Conservation (phyloP, 2,329 filamentous ascomycete species). For the Metarhizium humberi region DNA sequence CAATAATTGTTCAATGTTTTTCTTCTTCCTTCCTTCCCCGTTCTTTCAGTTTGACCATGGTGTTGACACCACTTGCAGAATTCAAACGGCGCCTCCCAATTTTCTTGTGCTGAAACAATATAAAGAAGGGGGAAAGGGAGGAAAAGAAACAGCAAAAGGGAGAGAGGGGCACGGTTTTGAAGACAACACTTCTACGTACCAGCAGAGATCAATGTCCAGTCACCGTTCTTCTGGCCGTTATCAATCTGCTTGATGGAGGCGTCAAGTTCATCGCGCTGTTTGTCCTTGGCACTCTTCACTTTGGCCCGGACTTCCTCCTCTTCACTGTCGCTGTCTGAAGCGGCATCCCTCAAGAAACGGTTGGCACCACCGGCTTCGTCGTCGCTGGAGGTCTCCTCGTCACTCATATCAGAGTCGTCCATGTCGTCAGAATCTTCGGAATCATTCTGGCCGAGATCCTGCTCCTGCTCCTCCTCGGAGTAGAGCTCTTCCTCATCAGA, state of each 20-base stretch:
- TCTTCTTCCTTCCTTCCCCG: not conserved
- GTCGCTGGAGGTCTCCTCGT: constrained; percentile 49
- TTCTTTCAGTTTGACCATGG: too few relatives aligned
- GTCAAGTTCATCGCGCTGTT: constrained; percentile 90
- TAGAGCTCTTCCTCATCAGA: constrained; percentile 96
- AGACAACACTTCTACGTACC: constrained; percentile 45
- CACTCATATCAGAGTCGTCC: constrained; percentile 42
- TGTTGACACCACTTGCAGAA: not conserved
- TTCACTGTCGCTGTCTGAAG: constrained; percentile 71
- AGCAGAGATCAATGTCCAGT: constrained; percentile 87
- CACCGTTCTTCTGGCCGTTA: constrained; percentile 94
- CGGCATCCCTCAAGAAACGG: constrained; percentile 71
- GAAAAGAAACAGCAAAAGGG: too few relatives aligned
- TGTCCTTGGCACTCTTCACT: constrained; percentile 97
- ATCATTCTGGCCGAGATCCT: constrained; percentile 25
- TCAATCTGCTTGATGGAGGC: constrained; percentile 83
- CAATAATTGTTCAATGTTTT: not conserved
- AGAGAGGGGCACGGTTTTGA: too few relatives aligned
- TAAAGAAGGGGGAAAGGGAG: not conserved
- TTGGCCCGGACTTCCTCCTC: constrained; percentile 79
- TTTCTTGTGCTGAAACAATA: not conserved
- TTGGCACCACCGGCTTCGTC: constrained; percentile 63
- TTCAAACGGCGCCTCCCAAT: not conserved
- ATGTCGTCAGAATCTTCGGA: constrained; percentile 30
- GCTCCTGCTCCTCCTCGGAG: constrained; percentile 39